Percentiles rank a stretch among this genome's conserved stretches.
Conservation (phyloP, 768 basidiomycete genomes). For the Suillus spraguei region DNA sequence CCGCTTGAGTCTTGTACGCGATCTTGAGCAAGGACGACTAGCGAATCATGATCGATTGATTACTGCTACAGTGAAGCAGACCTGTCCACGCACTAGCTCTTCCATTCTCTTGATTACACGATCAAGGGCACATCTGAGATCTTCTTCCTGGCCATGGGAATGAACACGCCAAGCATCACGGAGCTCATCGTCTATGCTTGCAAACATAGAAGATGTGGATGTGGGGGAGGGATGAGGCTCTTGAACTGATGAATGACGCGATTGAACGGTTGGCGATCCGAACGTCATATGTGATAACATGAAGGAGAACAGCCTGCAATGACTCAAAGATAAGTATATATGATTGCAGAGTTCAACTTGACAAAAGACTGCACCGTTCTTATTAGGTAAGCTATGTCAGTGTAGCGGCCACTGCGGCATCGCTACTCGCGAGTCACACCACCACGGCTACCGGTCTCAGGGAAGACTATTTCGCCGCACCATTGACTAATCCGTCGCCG, state of each 20-base stretch:
- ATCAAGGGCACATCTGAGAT: slow-evolving; percentile 66
- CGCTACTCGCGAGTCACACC: too few relatives aligned
- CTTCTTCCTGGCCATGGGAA: slow-evolving; percentile 78
- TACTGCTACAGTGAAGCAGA: slow-evolving; percentile 13
- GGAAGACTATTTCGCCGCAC: background rate
- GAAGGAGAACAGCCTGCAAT: slow-evolving; percentile 17
- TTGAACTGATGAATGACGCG: slow-evolving; percentile 15
- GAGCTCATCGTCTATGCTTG: slow-evolving; percentile 70
- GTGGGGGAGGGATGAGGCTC: slow-evolving; percentile 23
- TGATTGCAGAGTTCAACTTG: background rate
- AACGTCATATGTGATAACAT: slow-evolving; percentile 29
- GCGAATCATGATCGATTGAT: slow-evolving; percentile 12
- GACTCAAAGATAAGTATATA: background rate
- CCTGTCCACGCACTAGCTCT: slow-evolving; percentile 55
- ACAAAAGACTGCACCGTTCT: background rate
- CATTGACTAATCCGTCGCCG: background rate
- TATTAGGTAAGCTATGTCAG: slow-evolving; percentile 1
- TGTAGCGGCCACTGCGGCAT: background rate
- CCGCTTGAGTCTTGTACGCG: slow-evolving; percentile 71
- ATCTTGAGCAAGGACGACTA: slow-evolving; percentile 67
- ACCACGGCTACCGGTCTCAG: background rate
- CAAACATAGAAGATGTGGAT: slow-evolving; percentile 42
- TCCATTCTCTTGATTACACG: slow-evolving; percentile 70
- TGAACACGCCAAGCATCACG: slow-evolving; percentile 69
- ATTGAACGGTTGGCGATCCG: slow-evolving; percentile 12